These are phyloP conservation scores for Pythium utonaiense DNA, from an alignment of 352 stramenopile genomes.

Conservation along the genomic window DNA sequence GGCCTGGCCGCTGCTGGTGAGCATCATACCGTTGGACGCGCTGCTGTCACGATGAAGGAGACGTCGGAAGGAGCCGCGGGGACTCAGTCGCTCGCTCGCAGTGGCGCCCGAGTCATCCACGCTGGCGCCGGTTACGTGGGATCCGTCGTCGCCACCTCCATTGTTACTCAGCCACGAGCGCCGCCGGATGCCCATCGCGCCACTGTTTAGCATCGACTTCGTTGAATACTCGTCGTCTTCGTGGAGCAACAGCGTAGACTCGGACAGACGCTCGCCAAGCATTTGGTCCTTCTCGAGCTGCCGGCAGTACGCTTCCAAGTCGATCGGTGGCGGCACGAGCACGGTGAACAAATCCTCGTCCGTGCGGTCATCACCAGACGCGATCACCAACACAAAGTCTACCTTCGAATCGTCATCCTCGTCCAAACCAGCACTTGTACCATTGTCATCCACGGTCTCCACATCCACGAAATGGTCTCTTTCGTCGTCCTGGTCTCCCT, in stretches of 20 bases:
- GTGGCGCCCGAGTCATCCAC: constrained; percentile 22
- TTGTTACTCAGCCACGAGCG: constrained; percentile 18
- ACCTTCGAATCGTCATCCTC: constrained; percentile 27
- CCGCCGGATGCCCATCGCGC: not conserved
- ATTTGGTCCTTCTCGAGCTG: constrained; percentile 74
- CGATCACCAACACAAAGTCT: constrained; percentile 84
- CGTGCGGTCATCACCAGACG: constrained; percentile 74
- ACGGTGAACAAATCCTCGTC: constrained; percentile 83
- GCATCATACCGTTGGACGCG: constrained; percentile 3
- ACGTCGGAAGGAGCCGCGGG: constrained; percentile 43
- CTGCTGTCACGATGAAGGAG: constrained; percentile 36
- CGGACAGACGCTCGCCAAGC: constrained; percentile 14
- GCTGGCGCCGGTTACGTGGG: constrained; percentile 10
- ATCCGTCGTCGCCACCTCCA: constrained; percentile 18
- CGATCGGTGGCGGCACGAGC: constrained; percentile 73
- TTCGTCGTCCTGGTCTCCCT: not conserved
- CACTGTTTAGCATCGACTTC: not conserved
- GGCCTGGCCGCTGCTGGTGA: not conserved
- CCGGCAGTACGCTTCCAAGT: constrained; percentile 73
- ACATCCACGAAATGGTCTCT: constrained; percentile 8
- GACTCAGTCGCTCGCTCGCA: constrained; percentile 31
- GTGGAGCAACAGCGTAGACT: constrained; percentile 14
- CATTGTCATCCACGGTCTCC: not conserved
- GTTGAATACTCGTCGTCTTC: constrained; percentile 14
- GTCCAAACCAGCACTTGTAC: not conserved